Evolutionary conservation across 805 yeast genomes (phyloP), one percentile per base, ranked within the genome.

Genomic region (Nakazawaea ernobii): DNA sequence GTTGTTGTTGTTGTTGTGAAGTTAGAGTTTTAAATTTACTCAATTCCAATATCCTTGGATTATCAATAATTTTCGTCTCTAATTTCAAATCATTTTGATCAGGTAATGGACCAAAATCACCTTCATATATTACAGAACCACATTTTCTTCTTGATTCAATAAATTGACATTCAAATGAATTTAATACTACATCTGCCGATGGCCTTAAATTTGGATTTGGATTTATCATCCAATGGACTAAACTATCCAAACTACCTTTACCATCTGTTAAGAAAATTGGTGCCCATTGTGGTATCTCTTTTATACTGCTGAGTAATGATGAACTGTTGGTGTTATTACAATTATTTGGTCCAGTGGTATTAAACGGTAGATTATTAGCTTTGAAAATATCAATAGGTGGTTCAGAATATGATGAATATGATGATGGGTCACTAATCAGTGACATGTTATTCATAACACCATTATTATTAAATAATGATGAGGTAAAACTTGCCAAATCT

Each of bases 91-190:
- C 58, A 3, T 43, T 40, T 26, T 54, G 59, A 39, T 73, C 79
- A 0, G 86, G 83, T 50, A 71, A 70, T 1, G 97, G 96, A 0
- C 98, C 99, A 62, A 77, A 90, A 55, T 94, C 97, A 15, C 97
- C 98, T 67, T 92, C 99, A 58, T 84, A 94, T 52, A 94, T 86
- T 2, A 91, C 85, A 3, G 97, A 97, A 4, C 98, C 97, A 6
- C 96, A 87, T 60, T 85, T 86, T 45, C 97, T 74, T 51, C 92
- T 75, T 46, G 74, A 66, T 53, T 91, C 96, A 35, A 94, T 91
- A 49, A 82, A 76, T 40, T 76, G 73, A 52, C 94, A 81, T 62
- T 94, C 97, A 41, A 75, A 78, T 53, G 82, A 73, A 46, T 71
- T 75, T 48, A 94, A 66, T n/a, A 94, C 72, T 51, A 80, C 78